These are phyloP conservation scores for Pseudohyphozyma bogoriensis DNA, from an alignment of 768 basidiomycete species.

Conservation along the genomic window DNA sequence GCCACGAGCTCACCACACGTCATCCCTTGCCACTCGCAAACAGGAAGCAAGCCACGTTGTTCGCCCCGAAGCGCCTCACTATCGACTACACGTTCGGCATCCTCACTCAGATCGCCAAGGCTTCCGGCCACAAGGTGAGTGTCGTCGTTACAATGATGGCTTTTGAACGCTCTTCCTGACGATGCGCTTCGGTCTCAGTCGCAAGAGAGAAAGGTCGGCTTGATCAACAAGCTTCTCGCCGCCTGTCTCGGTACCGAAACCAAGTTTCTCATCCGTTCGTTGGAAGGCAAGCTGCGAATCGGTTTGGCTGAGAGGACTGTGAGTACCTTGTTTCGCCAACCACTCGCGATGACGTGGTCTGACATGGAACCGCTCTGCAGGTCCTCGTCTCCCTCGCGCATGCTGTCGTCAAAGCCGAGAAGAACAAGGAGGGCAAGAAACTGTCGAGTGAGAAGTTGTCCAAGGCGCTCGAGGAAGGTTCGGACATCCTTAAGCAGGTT, in stretches of 20 bases:
- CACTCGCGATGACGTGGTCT: not conserved
- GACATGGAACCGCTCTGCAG: not conserved
- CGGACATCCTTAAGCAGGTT: constrained; percentile 71
- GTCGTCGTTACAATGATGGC: not conserved
- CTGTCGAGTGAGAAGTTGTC: constrained; percentile 68
- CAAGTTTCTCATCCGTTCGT: constrained; percentile 87
- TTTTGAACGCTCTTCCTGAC: not conserved
- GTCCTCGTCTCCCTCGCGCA: constrained; percentile 77
- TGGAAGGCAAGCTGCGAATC: constrained; percentile 94
- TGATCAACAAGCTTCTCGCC: constrained; percentile 86
- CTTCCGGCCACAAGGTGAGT: constrained; percentile 34
- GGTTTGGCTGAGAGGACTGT: constrained; percentile 88
- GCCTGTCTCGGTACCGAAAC: constrained; percentile 83
- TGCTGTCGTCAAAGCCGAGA: constrained; percentile 62
- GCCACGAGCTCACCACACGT: not conserved
- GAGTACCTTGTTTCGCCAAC: constrained; percentile 39
- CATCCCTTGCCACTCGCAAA: constrained; percentile 52
- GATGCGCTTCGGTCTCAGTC: constrained; percentile 47
- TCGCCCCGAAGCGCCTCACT: constrained; percentile 85
- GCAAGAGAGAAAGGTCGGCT: constrained; percentile 86
- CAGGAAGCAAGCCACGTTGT: constrained; percentile 71
- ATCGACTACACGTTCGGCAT: constrained; percentile 81
- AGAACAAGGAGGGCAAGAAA: constrained; percentile 41
- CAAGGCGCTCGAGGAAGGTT: constrained; percentile 61
- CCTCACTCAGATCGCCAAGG: constrained; percentile 78